Evolutionary conservation across 2,329 filamentous ascomycete species (phyloP).

Genomic region (Pseudogymnoascus sp.): DNA sequence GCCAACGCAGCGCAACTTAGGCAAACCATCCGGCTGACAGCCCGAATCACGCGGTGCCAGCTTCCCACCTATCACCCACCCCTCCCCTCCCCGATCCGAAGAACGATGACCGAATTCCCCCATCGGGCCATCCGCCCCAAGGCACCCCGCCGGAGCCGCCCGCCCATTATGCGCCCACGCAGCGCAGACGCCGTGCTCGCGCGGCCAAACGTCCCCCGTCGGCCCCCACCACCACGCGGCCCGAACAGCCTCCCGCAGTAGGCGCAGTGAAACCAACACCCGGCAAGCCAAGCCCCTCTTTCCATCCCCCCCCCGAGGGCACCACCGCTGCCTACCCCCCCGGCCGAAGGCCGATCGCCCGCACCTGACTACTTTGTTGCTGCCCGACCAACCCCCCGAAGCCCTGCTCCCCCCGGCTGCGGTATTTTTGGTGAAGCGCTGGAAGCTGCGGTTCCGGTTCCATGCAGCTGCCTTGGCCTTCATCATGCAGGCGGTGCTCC

Average conservation of each 20-base stretch:
- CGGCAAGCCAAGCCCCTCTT: neutral
- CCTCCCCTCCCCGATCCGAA: neutral
- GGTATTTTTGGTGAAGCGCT: constrained; percentile 6
- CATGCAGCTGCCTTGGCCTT: neutral
- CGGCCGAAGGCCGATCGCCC: neutral
- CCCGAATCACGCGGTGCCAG: neutral
- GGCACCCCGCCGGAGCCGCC: neutral
- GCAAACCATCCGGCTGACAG: constrained; percentile 2
- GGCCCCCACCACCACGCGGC: constrained; percentile 1
- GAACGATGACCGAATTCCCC: neutral
- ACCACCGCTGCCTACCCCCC: neutral
- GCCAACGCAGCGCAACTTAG: neutral
- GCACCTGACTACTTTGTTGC: neutral
- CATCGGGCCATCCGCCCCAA: neutral
- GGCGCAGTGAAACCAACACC: neutral
- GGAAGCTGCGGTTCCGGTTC: neutral
- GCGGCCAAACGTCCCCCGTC: neutral
- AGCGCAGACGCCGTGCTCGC: neutral
- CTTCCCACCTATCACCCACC: neutral
- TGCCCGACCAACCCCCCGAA: constrained; percentile 1
- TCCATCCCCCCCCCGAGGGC: neutral
- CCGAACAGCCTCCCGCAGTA: constrained; percentile 3
- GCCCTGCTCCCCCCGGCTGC: neutral
- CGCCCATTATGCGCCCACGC: neutral
- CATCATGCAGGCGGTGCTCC: neutral